These are phyloP conservation scores for Russula dissimulans DNA, from an alignment of 768 basidiomycete genomes.

Conservation along the genomic window DNA sequence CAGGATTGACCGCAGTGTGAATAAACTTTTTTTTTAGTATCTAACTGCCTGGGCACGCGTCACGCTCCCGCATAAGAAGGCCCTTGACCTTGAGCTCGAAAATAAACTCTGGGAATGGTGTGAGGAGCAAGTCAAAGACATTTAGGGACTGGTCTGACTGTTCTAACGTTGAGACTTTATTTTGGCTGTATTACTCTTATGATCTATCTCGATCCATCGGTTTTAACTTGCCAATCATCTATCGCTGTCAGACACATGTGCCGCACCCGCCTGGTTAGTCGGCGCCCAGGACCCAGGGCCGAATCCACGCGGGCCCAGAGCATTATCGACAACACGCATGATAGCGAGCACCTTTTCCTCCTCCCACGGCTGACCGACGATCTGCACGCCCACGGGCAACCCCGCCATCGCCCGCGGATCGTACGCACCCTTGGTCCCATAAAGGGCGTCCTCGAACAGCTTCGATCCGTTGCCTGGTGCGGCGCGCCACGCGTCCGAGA, in stretches of 20 bases:
- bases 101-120: constrained; percentile 1
- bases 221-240: not conserved
- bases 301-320: constrained; percentile 58
- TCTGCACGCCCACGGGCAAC: constrained; percentile 74
- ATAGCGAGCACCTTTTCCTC: constrained; percentile 76
- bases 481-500: constrained; percentile 52
- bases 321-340: constrained; percentile 69
- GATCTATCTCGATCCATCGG: too few relatives aligned
- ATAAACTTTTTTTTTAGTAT: not conserved
- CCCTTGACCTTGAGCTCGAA: not conserved
- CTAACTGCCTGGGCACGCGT: constrained; percentile 2
- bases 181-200: too few relatives aligned
- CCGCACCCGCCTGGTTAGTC: not conserved
- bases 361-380: constrained; percentile 71
- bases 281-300: constrained; percentile 52
- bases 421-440: constrained; percentile 42
- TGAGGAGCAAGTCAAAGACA: not conserved
- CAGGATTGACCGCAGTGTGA: not conserved
- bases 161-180: not conserved
- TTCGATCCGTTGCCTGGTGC: constrained; percentile 45
- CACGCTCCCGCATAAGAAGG: not conserved
- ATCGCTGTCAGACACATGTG: not conserved
- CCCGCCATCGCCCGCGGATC: constrained; percentile 61
- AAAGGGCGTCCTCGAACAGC: constrained; percentile 53
- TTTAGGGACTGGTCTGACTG: not conserved